Base-by-base conservation (phyloP, 768 basidiomycete genomes). In the Stropharia rugosoannulata region DNA sequence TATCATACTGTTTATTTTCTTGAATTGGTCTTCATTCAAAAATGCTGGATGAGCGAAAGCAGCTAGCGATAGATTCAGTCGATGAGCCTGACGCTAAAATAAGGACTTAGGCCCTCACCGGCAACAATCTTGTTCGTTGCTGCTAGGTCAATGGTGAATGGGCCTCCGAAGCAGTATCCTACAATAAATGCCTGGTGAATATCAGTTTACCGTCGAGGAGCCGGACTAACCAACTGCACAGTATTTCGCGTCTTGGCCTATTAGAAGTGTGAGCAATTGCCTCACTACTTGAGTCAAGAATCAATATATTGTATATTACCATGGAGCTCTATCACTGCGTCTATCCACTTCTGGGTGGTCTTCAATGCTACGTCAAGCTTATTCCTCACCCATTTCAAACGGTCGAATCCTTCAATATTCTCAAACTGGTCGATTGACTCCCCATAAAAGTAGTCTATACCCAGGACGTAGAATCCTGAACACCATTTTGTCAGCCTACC, bases 391-490 rank as follows among this genome's bases (percentile, higher is more conserved):
- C 54, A 55, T 13, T 18, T 22, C 2, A 7, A 0, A 7, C 22
- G 4, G 15, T 55, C 37, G 32, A 35, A 48, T 7, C 46, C 54
- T 1, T 45, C 38, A 8, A 77, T 71, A 2, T 70, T 66, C 18
- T 68, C 64, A 57, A 80, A 75, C 1, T 61, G 51, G n/a, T 77
- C 61, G 1, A 85, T 59, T 15, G 77, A 70, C 50, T 85, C 81
- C 7, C 84, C 83, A 48, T 84, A 74, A 65, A 87, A 85, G 65
- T 84, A 86, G 57, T 86, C 85, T 32, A 80, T 66, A 1, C 82
- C 83, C 4, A 85, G 64, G 5, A 86, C 83, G 43, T 73, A 67
- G 63, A 79, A 86, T 1, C 84, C 85, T 86, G 42, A 11, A 4
- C 18, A 11, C 37, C 27, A 32, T 36, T 39, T 10, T 29, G 38